phyloP scores from a whole-genome alignment of 2,329 filamentous ascomycete genomes.

The Fusarium decemcellulare region DNA sequence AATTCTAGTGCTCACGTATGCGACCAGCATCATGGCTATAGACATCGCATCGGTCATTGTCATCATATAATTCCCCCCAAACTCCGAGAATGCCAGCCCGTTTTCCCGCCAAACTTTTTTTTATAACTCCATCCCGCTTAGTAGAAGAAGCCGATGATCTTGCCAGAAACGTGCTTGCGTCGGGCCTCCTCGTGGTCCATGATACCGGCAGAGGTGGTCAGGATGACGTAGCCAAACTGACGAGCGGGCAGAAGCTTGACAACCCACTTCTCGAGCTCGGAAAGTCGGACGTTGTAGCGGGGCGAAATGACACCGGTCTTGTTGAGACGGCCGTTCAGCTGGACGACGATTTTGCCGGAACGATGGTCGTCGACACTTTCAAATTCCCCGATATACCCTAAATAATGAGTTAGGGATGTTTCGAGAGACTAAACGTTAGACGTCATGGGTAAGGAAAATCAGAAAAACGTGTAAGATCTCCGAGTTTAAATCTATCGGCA shows the following conservation, averaged over 20 bases:
- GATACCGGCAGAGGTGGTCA: slow-evolving; percentile 99
- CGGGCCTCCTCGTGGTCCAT: slow-evolving; percentile 99
- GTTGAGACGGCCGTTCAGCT: slow-evolving; percentile 99
- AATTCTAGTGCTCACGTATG: slow-evolving; percentile 54
- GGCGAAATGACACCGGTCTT: slow-evolving; percentile 99
- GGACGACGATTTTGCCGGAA: slow-evolving; percentile 99
- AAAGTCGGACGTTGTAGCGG: slow-evolving; percentile 98
- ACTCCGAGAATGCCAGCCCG: slow-evolving; percentile 55
- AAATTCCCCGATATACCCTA: slow-evolving; percentile 99
- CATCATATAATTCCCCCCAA: slow-evolving; percentile 51
- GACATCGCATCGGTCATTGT: slow-evolving; percentile 54
- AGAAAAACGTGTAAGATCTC: slow-evolving; percentile 97
- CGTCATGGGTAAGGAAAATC: slow-evolving; percentile 76
- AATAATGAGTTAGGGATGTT: slow-evolving; percentile 77
- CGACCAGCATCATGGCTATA: slow-evolving; percentile 50
- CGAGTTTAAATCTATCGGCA: slow-evolving; percentile 91
- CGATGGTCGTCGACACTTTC: slow-evolving; percentile 99
- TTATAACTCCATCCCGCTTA: slow-evolving; percentile 63
- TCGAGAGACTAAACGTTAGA: slow-evolving; percentile 95
- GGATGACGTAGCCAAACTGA: slow-evolving; percentile 99
- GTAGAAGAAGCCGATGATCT: slow-evolving; percentile 99
- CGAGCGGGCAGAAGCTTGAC: slow-evolving; percentile 98
- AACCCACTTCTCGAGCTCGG: slow-evolving; percentile 99
- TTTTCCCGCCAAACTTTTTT: slow-evolving; percentile 43
- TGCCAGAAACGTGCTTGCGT: slow-evolving; percentile 98